Percentiles rank a stretch among this genome's conserved stretches.
Evolutionary conservation across 768 basidiomycete genomes (phyloP).

Genomic region (Naganishia kalamii): DNA sequence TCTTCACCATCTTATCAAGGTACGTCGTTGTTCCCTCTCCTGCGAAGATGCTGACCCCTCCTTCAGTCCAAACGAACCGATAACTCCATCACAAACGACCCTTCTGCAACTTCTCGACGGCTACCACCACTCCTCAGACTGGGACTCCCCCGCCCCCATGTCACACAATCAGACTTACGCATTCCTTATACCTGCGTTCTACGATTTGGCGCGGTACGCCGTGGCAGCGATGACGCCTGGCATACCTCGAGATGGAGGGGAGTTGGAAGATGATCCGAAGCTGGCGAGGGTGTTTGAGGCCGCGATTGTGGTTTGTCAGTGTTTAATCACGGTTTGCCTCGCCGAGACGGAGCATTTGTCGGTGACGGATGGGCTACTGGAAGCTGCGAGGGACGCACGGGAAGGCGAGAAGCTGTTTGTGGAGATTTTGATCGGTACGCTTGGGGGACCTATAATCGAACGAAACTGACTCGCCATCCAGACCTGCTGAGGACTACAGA

Average conservation of each 20-base stretch:
- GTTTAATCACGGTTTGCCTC: slow-evolving; percentile 61
- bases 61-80: slow-evolving; percentile 61
- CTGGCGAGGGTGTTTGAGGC: slow-evolving; percentile 73
- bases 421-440: slow-evolving; percentile 59
- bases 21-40: slow-evolving; percentile 61
- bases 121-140: slow-evolving; percentile 52
- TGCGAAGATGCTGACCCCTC: slow-evolving; percentile 51
- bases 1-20: slow-evolving; percentile 45
- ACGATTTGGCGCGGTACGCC: slow-evolving; percentile 58
- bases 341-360: slow-evolving; percentile 49
- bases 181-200: slow-evolving; percentile 61
- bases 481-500: slow-evolving; percentile 71
- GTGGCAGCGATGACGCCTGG: slow-evolving; percentile 54
- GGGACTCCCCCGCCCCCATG: slow-evolving; percentile 16
- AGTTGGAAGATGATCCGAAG: slow-evolving; percentile 53
- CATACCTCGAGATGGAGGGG: slow-evolving; percentile 18
- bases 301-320: slow-evolving; percentile 69
- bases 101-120: slow-evolving; percentile 82
- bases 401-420: slow-evolving; percentile 48
- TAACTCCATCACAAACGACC: slow-evolving; percentile 79
- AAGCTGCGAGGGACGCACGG: slow-evolving; percentile 37
- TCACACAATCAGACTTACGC: slow-evolving; percentile 22
- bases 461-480: slow-evolving; percentile 39
- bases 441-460: neutral
- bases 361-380: slow-evolving; percentile 17